phyloP scores from a whole-genome alignment of 106 monocot species.

The Dendrobium huoshanense region DNA sequence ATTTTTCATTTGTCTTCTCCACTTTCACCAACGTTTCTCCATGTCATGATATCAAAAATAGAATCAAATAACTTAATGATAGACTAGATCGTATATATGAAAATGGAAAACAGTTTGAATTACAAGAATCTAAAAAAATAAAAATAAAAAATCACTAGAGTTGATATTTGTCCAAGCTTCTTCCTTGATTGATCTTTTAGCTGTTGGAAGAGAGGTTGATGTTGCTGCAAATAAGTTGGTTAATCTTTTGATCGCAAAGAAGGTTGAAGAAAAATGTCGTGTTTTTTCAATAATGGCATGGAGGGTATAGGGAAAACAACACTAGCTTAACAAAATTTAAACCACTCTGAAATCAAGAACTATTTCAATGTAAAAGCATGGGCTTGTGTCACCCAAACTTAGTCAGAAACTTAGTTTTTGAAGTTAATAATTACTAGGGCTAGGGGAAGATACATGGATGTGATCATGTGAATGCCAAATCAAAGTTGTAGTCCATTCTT shows the following conservation, averaged over 20 bases:
- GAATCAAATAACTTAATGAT: no score
- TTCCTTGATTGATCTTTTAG: not conserved
- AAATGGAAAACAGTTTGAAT: no score
- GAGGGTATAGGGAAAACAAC: slow-evolving; percentile 51
- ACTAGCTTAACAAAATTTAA: slow-evolving; percentile 32
- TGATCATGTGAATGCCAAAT: no score
- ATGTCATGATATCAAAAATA: no score
- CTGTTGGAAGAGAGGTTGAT: not conserved
- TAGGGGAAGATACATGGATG: no score
- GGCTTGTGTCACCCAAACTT: slow-evolving; percentile 18
- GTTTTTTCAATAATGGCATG: slow-evolving; percentile 24
- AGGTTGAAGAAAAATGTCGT: not conserved
- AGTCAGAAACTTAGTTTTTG: no score
- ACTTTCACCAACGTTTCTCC: no score
- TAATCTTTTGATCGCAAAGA: not conserved
- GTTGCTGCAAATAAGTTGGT: slow-evolving; percentile 8
- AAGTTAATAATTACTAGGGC: no score
- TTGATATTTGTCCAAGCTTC: not conserved
- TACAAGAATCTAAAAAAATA: no score
- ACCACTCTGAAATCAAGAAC: slow-evolving; percentile 6
- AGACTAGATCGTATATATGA: no score
- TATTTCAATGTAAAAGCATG: slow-evolving; percentile 23
- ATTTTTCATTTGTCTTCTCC: no score
- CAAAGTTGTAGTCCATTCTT: no score
- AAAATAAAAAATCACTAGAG: not conserved